Conservation (phyloP, 1,139 yeast genomes). For the Pichia sp. region DNA sequence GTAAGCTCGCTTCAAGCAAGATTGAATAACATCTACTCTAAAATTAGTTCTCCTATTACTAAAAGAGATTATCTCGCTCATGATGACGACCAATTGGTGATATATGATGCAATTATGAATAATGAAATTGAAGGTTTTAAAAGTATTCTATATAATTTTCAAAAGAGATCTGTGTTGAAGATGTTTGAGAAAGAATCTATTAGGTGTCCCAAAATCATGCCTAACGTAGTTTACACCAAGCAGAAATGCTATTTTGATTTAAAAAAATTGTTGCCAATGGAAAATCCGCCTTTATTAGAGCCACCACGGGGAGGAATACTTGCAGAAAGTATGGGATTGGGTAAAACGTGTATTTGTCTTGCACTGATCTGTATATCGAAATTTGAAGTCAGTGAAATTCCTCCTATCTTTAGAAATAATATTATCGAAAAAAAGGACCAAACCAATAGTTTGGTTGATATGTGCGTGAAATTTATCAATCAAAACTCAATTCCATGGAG, state of each 20-base stretch:
- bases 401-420: slow-evolving; percentile 18
- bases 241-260: slow-evolving; percentile 29
- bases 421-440: slow-evolving; percentile 6
- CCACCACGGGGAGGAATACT: slow-evolving; percentile 60
- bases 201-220: slow-evolving; percentile 31
- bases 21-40: slow-evolving; percentile 31
- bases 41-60: slow-evolving; percentile 33
- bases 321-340: slow-evolving; percentile 74
- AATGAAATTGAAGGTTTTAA: slow-evolving; percentile 39
- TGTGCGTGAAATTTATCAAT: slow-evolving; percentile 36
- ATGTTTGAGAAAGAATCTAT: slow-evolving; percentile 48
- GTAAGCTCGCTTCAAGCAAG: slow-evolving; percentile 12
- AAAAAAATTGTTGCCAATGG: slow-evolving; percentile 23
- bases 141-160: slow-evolving; percentile 48
- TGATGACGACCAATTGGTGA: slow-evolving; percentile 11
- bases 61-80: slow-evolving; percentile 12
- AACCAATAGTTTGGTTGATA: slow-evolving; percentile 28
- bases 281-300: slow-evolving; percentile 32
- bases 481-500: slow-evolving; percentile 53
- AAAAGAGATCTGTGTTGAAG: slow-evolving; percentile 45
- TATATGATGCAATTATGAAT: slow-evolving; percentile 18
- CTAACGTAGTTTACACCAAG: slow-evolving; percentile 32
- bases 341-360: slow-evolving; percentile 60
- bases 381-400: slow-evolving; percentile 40
- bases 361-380: slow-evolving; percentile 52